phyloP scores from a whole-genome alignment of 768 basidiomycete genomes.

The Mycena rosella region DNA sequence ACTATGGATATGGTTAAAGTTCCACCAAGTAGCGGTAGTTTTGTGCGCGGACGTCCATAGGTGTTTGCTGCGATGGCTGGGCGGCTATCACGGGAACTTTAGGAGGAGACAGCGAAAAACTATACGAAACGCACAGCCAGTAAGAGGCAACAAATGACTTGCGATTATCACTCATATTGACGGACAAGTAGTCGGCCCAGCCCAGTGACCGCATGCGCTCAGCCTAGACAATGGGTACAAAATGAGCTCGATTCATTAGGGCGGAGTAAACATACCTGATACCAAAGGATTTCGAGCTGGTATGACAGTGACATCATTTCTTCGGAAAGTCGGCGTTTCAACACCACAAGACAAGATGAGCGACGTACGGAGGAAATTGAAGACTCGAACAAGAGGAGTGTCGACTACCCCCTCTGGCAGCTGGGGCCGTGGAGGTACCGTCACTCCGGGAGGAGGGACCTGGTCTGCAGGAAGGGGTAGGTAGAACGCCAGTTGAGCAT shows the following conservation, averaged over 20 bases:
- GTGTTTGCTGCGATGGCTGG: slow-evolving; percentile 44
- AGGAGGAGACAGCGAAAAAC: background rate
- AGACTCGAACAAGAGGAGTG: slow-evolving; percentile 86
- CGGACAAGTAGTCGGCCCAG: slow-evolving; percentile 83
- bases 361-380: slow-evolving; percentile 88
- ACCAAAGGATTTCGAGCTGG: slow-evolving; percentile 91
- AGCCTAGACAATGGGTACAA: slow-evolving; percentile 56
- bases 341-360: background rate
- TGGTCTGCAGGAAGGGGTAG: slow-evolving; percentile 60
- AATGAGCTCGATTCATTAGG: slow-evolving; percentile 31
- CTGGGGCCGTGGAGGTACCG: slow-evolving; percentile 60
- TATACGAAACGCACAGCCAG: slow-evolving; percentile 76
- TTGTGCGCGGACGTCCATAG: slow-evolving; percentile 50
- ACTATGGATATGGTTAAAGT: slow-evolving; percentile 79
- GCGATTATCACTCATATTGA: slow-evolving; percentile 77
- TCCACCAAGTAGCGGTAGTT: slow-evolving; percentile 75
- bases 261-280: slow-evolving; percentile 60
- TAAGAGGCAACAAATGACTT: slow-evolving; percentile 83
- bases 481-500: slow-evolving; percentile 75
- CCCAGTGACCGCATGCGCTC: slow-evolving; percentile 84
- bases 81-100: slow-evolving; percentile 16
- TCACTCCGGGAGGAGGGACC: slow-evolving; percentile 54
- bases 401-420: slow-evolving; percentile 77
- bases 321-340: slow-evolving; percentile 44
- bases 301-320: slow-evolving; percentile 95